Evolutionary conservation across 176 grass and related monocot species (phyloP).

Genomic region (Carex myosuroides): DNA sequence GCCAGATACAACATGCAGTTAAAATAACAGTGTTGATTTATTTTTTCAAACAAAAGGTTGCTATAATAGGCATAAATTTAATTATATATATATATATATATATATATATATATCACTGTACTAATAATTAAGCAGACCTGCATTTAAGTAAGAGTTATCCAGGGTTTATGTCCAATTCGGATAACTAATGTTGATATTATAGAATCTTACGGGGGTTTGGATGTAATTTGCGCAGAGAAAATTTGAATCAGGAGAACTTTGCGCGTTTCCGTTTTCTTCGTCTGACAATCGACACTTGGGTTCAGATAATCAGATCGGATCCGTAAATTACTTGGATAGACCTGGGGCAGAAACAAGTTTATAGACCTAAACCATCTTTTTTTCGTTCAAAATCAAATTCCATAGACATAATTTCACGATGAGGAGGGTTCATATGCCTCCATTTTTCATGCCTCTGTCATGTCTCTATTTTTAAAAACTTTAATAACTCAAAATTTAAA

Average conservation of each 20-base stretch:
- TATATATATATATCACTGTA: background rate
- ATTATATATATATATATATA: background rate
- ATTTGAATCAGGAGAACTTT: constrained; percentile 1
- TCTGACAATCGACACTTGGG: background rate
- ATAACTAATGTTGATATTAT: background rate
- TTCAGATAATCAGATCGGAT: background rate
- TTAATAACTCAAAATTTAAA: no score
- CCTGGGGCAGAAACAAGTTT: background rate
- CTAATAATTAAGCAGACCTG: background rate
- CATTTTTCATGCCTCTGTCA: no score
- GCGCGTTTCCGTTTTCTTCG: constrained; percentile 10
- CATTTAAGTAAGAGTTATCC: background rate
- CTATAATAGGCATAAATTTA: background rate
- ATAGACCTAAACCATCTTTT: background rate
- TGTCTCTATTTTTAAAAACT: no score
- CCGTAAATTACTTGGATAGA: background rate
- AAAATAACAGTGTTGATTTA: background rate
- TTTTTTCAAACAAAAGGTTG: background rate
- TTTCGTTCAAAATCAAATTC: background rate
- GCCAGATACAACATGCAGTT: background rate
- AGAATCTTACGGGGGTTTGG: background rate
- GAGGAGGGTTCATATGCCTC: no score
- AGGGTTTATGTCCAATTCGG: background rate
- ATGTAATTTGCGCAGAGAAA: background rate
- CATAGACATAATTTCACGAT: background rate